phyloP scores from a whole-genome alignment of 768 basidiomycete genomes.

The Suillus discolor region DNA sequence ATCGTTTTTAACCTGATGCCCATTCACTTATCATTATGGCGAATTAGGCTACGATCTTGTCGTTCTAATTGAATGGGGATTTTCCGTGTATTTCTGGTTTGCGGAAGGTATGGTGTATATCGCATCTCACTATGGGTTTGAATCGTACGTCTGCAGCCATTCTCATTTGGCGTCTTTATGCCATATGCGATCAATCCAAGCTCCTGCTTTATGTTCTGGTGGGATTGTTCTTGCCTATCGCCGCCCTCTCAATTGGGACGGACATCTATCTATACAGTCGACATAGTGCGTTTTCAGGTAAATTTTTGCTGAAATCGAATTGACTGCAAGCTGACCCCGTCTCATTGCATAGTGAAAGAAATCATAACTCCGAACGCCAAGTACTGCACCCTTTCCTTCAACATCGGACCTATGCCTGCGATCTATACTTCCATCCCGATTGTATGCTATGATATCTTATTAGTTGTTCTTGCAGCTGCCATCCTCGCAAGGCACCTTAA shows the following conservation, averaged over 20 bases:
- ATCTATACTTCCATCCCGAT: background rate
- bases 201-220: background rate
- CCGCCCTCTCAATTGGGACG: background rate
- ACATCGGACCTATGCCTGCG: background rate
- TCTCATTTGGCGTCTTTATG: slow-evolving; percentile 1
- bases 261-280: background rate
- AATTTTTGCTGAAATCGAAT: background rate
- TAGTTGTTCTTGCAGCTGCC: background rate
- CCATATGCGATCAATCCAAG: background rate
- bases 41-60: background rate
- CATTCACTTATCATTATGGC: background rate
- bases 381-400: background rate
- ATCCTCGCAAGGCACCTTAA: background rate
- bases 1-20: background rate
- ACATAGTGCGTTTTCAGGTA: background rate
- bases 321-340: background rate
- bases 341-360: background rate
- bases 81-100: background rate
- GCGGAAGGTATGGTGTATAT: background rate
- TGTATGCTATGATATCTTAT: background rate
- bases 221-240: background rate
- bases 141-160: background rate
- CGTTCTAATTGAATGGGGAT: background rate
- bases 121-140: background rate
- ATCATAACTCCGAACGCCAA: background rate